These are phyloP conservation scores for Glycyrrhiza uralensis DNA, from an alignment of 306 rosid species.

Conservation along the genomic window DNA sequence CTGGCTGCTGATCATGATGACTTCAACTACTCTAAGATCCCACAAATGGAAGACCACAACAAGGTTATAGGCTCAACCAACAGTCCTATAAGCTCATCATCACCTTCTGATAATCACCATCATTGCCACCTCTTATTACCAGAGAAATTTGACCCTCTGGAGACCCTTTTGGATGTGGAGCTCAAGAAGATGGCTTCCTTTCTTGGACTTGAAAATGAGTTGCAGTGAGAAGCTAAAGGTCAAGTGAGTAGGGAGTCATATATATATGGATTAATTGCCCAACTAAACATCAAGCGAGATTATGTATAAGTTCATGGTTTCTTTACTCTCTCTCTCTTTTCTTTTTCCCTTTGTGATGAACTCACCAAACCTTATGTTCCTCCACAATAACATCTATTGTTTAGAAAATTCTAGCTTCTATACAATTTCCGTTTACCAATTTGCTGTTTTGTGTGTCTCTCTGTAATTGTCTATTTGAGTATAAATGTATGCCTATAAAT, in stretches of 20 bases:
- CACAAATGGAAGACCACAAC: conserved; percentile 13
- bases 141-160: conserved; percentile 32
- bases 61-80: conserved; percentile 16
- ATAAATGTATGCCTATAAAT: neutral
- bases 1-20: conserved; percentile 21
- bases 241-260: neutral
- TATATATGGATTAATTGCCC: neutral
- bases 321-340: too few species aligned
- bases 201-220: conserved; percentile 38
- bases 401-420: neutral
- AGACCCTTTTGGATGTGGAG: conserved; percentile 35
- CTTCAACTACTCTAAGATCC: conserved; percentile 5
- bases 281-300: conserved; percentile 14
- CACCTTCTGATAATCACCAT: conserved; percentile 23
- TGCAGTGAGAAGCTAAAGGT: conserved; percentile 1
- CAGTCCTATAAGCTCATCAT: conserved; percentile 24
- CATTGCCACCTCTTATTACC: neutral
- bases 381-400: neutral
- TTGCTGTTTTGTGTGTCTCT: neutral
- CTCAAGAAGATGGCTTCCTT: conserved; percentile 38
- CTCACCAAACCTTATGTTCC: neutral
- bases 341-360: neutral
- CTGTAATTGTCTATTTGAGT: neutral
- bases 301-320: neutral
- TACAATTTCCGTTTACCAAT: neutral